These are phyloP conservation scores for Hyaloperonospora arabidopsidis DNA, from an alignment of 352 stramenopile genomes.

Conservation along the genomic window DNA sequence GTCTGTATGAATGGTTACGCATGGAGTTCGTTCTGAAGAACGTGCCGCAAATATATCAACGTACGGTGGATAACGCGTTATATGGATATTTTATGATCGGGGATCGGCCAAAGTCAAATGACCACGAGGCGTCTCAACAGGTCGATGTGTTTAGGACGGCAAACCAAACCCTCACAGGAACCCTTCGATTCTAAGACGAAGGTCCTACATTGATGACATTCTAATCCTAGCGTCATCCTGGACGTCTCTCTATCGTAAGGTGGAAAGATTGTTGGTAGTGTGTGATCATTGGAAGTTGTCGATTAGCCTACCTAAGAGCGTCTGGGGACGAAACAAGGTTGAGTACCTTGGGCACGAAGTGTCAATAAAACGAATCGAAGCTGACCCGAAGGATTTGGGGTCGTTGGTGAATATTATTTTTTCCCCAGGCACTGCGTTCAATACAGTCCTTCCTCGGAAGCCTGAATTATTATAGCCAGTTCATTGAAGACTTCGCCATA, in stretches of 20 bases:
- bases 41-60: too few relatives aligned
- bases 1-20: neutral
- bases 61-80: neutral
- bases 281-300: neutral
- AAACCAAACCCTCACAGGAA: too few relatives aligned
- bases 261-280: neutral
- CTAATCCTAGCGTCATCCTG: too few relatives aligned
- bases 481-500: neutral
- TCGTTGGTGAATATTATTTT: neutral
- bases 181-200: too few relatives aligned
- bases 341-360: neutral
- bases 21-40: neutral
- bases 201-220: too few relatives aligned
- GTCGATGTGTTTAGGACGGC: too few relatives aligned
- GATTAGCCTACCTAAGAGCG: too few relatives aligned
- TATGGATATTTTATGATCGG: neutral
- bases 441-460: slow-evolving; percentile 1
- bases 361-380: neutral
- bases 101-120: neutral
- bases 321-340: too few relatives aligned
- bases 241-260: neutral
- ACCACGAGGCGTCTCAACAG: too few relatives aligned
- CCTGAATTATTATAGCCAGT: neutral
- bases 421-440: neutral
- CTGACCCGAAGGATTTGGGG: neutral